Evolutionary conservation across 345 rosid genomes (phyloP), one percentile per base, ranked within the genome.

Genomic region (Gossypium longicalyx): DNA sequence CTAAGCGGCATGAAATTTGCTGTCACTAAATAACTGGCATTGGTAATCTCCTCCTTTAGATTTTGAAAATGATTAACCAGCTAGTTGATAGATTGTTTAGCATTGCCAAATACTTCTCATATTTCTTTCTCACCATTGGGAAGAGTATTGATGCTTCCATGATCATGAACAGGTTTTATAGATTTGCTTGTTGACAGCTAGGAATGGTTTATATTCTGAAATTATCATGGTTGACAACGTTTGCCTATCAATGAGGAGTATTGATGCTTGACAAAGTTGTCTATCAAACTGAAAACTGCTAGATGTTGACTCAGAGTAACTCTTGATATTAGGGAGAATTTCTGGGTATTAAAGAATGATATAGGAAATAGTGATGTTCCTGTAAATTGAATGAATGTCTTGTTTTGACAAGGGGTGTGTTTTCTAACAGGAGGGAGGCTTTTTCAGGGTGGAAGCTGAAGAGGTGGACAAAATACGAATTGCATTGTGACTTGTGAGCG

Each of bases 11-110:
- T 74, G 71, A 52, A 76, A 49, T 54, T 15, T n/a, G 49, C 22
- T 19, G 70, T 64, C 49, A 22, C 54, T 27, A 71, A 16, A 68
- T 41, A 54, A 79, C 11, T 8, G 29, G 87, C 52, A 69, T 69
- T 3, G 45, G 45, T 69, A 5, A 16, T 69, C 45, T 69, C 60
- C 17, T 45, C 23, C 61, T 22, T 22, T 41, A 27, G 23, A 27
- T 69, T 51, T 27, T 27, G 59, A 27, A 51, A 27, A 51, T 51
- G 38, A 69, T 41, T 13, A 69, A 69, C 22, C 23, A n/a, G 15
- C 43, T 25, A 51, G 22, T 29, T 69, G 27, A 51, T 67, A 23
- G 56, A 25, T 47, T 67, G 41, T 47, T 63, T 67, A 48, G 41
- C 2, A 7, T 23, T 13, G 56, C 41, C 3, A 47, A 49, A 12